phyloP scores from a whole-genome alignment of 257 asterid genomes.

The Scutellaria barbata region DNA sequence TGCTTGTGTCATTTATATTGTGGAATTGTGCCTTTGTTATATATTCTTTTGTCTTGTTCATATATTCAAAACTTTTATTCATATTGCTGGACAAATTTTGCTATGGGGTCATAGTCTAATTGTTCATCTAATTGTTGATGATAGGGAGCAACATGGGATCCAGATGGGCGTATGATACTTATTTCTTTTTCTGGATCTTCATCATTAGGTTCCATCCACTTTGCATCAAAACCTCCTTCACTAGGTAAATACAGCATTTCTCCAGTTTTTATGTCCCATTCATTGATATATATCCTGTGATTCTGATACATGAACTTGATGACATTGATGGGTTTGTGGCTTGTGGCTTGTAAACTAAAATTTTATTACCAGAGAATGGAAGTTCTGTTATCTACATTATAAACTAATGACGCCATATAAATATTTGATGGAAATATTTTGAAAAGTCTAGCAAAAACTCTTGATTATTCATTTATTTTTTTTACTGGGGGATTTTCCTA shows the following conservation, averaged over 20 bases:
- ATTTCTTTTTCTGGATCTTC: conserved; percentile 72
- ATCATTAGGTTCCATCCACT: conserved; percentile 88
- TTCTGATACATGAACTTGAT: conserved; percentile 21
- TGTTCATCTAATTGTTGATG: conserved; percentile 35
- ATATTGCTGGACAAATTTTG: conserved; percentile 11
- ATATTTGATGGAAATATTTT: too few species aligned
- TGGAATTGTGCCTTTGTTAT: conserved; percentile 16
- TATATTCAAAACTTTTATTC: not conserved
- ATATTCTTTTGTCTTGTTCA: conserved; percentile 14
- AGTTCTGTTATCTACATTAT: not conserved
- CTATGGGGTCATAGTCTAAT: conserved; percentile 22
- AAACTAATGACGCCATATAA: not conserved
- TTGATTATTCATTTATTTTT: not conserved
- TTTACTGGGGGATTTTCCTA: not conserved
- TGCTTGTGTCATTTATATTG: conserved; percentile 21
- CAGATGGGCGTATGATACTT: conserved; percentile 86
- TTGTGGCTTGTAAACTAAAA: conserved; percentile 25
- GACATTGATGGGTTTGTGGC: not conserved
- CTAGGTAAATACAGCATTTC: conserved; percentile 55
- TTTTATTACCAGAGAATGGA: not conserved
- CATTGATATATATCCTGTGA: conserved; percentile 6
- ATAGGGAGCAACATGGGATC: conserved; percentile 99
- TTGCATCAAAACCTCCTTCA: conserved; percentile 92
- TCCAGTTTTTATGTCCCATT: conserved; percentile 27
- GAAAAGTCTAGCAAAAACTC: too few species aligned